These are phyloP conservation scores for Fusarium sp. DNA, from an alignment of 2,329 filamentous ascomycete genomes.

Conservation along the genomic window DNA sequence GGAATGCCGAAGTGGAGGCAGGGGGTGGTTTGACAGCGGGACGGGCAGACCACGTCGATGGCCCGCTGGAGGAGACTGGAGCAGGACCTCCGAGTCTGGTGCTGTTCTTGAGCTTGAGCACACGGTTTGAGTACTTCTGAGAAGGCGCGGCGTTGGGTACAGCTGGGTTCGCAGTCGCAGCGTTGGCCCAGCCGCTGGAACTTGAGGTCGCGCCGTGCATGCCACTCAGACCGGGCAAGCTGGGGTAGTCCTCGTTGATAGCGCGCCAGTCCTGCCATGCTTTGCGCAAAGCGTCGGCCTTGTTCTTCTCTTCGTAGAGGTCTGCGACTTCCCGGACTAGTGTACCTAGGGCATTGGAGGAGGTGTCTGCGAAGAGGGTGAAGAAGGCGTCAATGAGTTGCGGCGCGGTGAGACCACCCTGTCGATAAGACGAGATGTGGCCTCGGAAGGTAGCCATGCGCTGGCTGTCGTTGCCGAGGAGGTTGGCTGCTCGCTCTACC, in stretches of 20 bases:
- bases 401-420: conserved; percentile 77
- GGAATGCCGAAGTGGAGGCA: conserved; percentile 59
- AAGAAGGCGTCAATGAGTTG: conserved; percentile 92
- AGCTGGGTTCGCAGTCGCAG: conserved; percentile 71
- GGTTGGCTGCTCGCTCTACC: conserved; percentile 85
- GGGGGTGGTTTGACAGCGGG: conserved; percentile 33
- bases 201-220: conserved; percentile 74
- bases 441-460: conserved; percentile 86
- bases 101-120: conserved; percentile 73
- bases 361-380: conserved; percentile 83
- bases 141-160: conserved; percentile 57
- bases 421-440: conserved; percentile 84
- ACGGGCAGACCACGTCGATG: conserved; percentile 44
- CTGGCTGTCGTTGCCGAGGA: conserved; percentile 82
- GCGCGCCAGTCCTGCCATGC: conserved; percentile 97
- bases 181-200: conserved; percentile 73
- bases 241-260: conserved; percentile 96
- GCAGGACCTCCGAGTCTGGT: conserved; percentile 61
- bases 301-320: conserved; percentile 87
- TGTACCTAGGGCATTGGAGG: conserved; percentile 86
- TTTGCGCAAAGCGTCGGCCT: conserved; percentile 80
- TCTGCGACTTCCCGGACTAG: conserved; percentile 93
- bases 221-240: conserved; percentile 82
- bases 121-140: conserved; percentile 68
- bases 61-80: conserved; percentile 41